Evolutionary conservation across 257 asterid species (phyloP), one percentile per base, ranked within the genome.

Genomic region (Anisodus acutangulus): DNA sequence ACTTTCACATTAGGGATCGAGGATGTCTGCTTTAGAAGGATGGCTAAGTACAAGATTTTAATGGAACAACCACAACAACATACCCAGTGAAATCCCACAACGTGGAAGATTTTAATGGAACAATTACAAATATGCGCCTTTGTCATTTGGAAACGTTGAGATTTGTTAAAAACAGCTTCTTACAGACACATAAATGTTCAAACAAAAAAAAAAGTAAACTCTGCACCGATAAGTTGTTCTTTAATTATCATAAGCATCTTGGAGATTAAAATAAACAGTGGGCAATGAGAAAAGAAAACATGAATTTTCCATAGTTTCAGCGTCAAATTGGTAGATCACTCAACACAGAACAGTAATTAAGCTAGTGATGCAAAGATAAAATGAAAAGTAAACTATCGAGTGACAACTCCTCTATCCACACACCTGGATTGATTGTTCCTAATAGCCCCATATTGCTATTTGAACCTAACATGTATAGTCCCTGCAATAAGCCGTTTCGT

Each of bases 391-490:
- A 31, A 43, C 2, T 57, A 26, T 83, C 2, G 7, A 57, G 43
- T 74, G 62, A 83, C 39, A 16, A 47, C 45, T 53, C 71, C 57
- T 71, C 35, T 59, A 13, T 68, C n/a, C 37, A 47, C 22, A 63
- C 71, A 92, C 99, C 98, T 81, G 93, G 85, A 83, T 92, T 91
- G 17, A 88, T 84, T 7, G 90, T 78, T 79, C 91, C 95, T 71
- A 86, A 87, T 53, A 90, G 81, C 49, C 92, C 97, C 80, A 92
- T 88, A 81, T 71, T 87, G 67, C 90, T 87, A 6, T 86, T 88
- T 57, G 97, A 87, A 15, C 91, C 87, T 9, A 95, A 89, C 16
- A 90, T 85, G 85, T 90, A 87, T 81, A 88, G 69, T 11, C 98
- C 95, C 99, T 95, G 87, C 60, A 63, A 72, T 71, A 49, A 67